A percentile compares a stretch with the other conserved stretches of the same genome.
Conservation (phyloP, 1,284 basidiomycete genomes). For the Rhodotorula mucilaginosa region DNA sequence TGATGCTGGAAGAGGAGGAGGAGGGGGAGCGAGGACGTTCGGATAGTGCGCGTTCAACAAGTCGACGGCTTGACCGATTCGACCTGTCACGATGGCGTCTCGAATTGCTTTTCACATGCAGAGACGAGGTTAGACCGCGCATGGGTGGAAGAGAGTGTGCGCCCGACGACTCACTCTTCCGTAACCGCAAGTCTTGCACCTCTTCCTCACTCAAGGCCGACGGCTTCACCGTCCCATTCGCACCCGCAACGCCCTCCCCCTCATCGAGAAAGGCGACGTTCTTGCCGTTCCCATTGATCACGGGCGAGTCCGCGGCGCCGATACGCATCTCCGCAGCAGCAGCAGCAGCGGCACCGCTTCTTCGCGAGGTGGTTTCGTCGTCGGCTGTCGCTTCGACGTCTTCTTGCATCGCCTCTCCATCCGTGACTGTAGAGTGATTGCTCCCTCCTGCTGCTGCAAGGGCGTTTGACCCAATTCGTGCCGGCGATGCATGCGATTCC, state of each 20-base stretch:
- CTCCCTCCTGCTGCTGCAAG: background rate
- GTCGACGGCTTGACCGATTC: constrained; percentile 64
- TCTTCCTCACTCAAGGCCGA: background rate
- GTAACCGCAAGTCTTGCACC: constrained; percentile 50
- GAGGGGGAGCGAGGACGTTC: constrained; percentile 55
- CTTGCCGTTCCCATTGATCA: constrained; percentile 8
- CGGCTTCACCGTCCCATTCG: background rate
- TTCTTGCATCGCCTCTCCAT: constrained; percentile 23
- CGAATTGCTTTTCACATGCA: constrained; percentile 59
- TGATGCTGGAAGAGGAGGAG: constrained; percentile 20
- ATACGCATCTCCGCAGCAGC: background rate
- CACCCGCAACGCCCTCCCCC: background rate
- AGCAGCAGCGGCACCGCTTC: background rate
- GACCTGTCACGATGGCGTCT: constrained; percentile 63
- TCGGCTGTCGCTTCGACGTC: constrained; percentile 37
- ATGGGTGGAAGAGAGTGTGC: background rate
- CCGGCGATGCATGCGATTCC: background rate
- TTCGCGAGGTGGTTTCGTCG: background rate
- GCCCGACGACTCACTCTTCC: constrained; percentile 57
- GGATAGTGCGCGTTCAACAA: constrained; percentile 69
- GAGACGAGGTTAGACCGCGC: background rate
- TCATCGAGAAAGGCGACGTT: constrained; percentile 12
- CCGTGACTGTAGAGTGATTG: background rate
- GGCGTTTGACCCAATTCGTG: too few species aligned
- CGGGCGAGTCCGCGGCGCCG: background rate